Conservation (phyloP, 257 asterid species). For the Solanum gracilifrons region DNA sequence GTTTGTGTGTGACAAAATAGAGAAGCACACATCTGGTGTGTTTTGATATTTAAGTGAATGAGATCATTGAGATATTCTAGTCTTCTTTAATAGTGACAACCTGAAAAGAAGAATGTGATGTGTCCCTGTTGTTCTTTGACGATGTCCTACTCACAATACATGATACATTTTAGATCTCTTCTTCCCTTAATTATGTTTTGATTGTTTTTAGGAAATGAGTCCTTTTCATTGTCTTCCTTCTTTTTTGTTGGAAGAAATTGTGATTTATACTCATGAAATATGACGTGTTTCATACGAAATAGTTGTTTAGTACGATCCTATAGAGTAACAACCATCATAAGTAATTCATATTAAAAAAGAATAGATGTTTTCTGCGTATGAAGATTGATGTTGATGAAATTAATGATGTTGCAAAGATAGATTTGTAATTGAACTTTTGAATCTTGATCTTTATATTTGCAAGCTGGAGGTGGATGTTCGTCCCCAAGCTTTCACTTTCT, state of each 20-base stretch:
- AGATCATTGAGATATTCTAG: not conserved
- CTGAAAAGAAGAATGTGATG: not conserved
- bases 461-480: not conserved
- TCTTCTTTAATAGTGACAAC: not conserved
- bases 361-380: not conserved
- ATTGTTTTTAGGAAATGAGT: not conserved
- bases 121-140: not conserved
- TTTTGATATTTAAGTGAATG: not conserved
- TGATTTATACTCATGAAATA: not conserved
- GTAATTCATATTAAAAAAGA: not conserved
- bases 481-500: not conserved
- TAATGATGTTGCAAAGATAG: not conserved
- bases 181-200: not conserved
- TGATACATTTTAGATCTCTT: not conserved
- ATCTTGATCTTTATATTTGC: not conserved
- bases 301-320: not conserved
- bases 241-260: not conserved
- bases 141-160: not conserved
- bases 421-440: not conserved
- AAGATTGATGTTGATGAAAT: not conserved
- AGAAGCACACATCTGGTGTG: not conserved
- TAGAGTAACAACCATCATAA: not conserved
- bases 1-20: not conserved
- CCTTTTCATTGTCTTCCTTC: not conserved
- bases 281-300: not conserved